Base-by-base conservation (phyloP, 805 yeast genomes). In the Gaillardinia entomophila region DNA sequence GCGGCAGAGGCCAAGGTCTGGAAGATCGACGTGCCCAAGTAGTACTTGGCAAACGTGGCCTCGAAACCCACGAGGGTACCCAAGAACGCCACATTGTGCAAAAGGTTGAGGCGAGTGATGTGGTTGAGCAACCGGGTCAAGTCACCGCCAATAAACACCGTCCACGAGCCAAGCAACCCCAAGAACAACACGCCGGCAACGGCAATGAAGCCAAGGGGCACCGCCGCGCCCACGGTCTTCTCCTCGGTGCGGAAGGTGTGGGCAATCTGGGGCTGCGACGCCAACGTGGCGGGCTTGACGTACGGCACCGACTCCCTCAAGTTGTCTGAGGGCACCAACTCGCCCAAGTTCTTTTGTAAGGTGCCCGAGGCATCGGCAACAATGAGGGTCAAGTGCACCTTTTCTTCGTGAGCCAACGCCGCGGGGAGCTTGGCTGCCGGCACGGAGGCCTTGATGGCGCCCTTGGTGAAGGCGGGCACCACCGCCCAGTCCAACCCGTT, bases 231-330 rank as follows among this genome's bases (percentile, higher is more conserved):
- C 10, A 75, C 77, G 23, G 79, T 73, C 22, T 55, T 55, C 14
- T 78, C 75, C n/a, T 71, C 73, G 3, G 57, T 52, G 34, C 66
- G 68, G 62, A 86, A 87, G 24, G 58, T 51, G 54, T 84, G 87
- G 41, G 55, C 55, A 42, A 86, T 81, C 56, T 81, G 88, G 2
- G 79, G 74, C 49, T 68, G 54, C 11, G 70, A 53, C 2, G 71
- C 81, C 35, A 68, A 56, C 42, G 71, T 61, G n/a, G 41, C 28
- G 36, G 49, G 41, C 6, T 30, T 30, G 14, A 34, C 33, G 41
- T 56, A 53, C 14, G 43, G 41, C 20, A 54, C 44, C 12, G 55
- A 33, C 4, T 32, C 40, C 34, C 46, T 37, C 32, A 63, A 49
- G 16, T 48, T 55, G 7, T 40, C 48, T 26, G 51, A 32, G 11